Base-by-base conservation (phyloP, 805 yeast species). In the Candida hungchunana region DNA sequence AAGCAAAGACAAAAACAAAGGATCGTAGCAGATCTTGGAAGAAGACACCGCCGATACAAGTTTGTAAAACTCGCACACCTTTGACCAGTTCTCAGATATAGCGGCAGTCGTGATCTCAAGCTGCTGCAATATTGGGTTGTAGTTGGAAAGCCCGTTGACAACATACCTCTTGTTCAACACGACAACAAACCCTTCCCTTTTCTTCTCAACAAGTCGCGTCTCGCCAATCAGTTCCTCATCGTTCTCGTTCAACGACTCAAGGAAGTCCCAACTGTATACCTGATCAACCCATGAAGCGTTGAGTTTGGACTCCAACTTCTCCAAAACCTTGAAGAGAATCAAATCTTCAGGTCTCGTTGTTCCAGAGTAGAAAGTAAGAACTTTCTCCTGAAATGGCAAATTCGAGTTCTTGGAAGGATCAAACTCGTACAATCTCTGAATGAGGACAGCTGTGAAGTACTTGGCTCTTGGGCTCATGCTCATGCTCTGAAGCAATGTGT, bases 221-320 rank as follows among this genome's bases (percentile, higher is more conserved):
- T 64, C 67, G 3, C 73, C 77, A 17, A 71, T 59, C n/a, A 69
- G 42, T 2, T 70, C 78, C 12, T 63, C 45, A 18, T 73, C 78
- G 17, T 57, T 59, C 28, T 60, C 65, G 5, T 53, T 48, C 16
- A 48, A 50, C 12, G 46, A 60, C 28, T 56, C 73, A 54, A 66
- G 25, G 33, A 80, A 70, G 34, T 82, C 88, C 94, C 95, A 84
- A 29, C 70, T 63, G 22, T 67, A 60, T 5, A 83, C 77, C 24
- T 65, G 55, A 34, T 67, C 67, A n/a, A 82, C 65, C 94, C 95
- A 87, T 7, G 87, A 75, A 5, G 58, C 47, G 11, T 69, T 60
- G 6, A 67, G 48, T 4, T 60, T 58, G 0, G 73, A 50, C 56
- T 90, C 97, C 23, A 87, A 63, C 10, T 56, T 54, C 36, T 67